phyloP scores from a whole-genome alignment of 2,329 filamentous ascomycete species.

The Aspergillus alliaceus region DNA sequence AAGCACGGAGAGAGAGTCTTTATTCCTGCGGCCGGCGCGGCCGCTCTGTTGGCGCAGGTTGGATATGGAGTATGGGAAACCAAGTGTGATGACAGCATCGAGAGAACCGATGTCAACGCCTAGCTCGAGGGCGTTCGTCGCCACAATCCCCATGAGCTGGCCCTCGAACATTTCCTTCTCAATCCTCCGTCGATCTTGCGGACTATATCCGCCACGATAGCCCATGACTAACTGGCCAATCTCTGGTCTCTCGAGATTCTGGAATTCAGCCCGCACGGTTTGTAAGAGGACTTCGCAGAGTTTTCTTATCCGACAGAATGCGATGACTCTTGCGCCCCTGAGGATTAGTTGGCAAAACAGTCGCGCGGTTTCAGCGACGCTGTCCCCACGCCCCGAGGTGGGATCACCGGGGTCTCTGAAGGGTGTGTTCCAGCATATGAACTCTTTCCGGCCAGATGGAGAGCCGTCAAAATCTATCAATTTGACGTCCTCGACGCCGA shows the following conservation, averaged over 20 bases:
- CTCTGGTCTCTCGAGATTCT: slow-evolving; percentile 69
- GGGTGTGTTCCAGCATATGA: slow-evolving; percentile 96
- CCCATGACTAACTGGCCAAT: slow-evolving; percentile 83
- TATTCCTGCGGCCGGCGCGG: slow-evolving; percentile 85
- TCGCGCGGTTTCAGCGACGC: slow-evolving; percentile 80
- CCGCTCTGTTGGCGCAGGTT: slow-evolving; percentile 95
- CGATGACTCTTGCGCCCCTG: slow-evolving; percentile 85
- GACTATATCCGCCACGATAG: slow-evolving; percentile 91
- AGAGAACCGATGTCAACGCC: slow-evolving; percentile 94
- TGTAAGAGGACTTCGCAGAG: slow-evolving; percentile 82
- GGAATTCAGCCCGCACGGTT: slow-evolving; percentile 76
- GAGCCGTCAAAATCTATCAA: slow-evolving; percentile 91
- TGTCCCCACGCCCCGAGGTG: slow-evolving; percentile 79
- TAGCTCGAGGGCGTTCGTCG: slow-evolving; percentile 87
- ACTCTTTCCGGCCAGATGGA: slow-evolving; percentile 88
- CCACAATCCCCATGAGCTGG: slow-evolving; percentile 87
- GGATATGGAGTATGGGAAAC: slow-evolving; percentile 93
- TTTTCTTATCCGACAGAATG: slow-evolving; percentile 85
- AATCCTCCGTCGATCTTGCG: slow-evolving; percentile 83
- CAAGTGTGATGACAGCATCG: slow-evolving; percentile 90
- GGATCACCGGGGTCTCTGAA: slow-evolving; percentile 87
- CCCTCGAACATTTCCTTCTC: slow-evolving; percentile 97
- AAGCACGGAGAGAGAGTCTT: slow-evolving; percentile 86
- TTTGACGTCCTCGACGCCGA: slow-evolving; percentile 77
- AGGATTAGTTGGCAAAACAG: slow-evolving; percentile 88